Evolutionary conservation across 306 rosid genomes (phyloP).

Genomic region (Corylus avellana): DNA sequence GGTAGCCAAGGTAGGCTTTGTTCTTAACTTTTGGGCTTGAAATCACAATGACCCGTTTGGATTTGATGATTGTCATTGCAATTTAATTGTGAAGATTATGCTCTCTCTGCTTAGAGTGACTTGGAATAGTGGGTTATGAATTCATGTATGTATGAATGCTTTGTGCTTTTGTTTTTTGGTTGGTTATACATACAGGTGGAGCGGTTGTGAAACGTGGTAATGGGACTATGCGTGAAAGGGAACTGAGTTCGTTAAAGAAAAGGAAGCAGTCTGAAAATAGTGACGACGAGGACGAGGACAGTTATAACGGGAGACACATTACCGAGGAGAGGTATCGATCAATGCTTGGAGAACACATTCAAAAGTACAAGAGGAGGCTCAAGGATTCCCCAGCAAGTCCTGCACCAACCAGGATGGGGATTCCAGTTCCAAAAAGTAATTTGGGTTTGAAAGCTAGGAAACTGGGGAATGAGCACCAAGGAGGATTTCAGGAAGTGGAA

Average conservation of each 20-base stretch:
- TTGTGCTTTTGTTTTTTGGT: constrained; percentile 33
- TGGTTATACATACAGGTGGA: constrained; percentile 55
- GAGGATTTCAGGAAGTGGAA: constrained; percentile 61
- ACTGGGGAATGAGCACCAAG: constrained; percentile 56
- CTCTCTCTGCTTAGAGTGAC: neutral
- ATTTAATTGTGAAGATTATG: constrained; percentile 6
- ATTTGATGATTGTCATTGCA: constrained; percentile 19
- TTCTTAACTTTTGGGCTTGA: constrained; percentile 9
- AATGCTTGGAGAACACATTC: constrained; percentile 95
- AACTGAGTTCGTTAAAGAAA: constrained; percentile 54
- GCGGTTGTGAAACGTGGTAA: constrained; percentile 50
- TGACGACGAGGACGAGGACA: constrained; percentile 66
- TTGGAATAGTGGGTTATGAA: constrained; percentile 2
- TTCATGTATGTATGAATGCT: constrained; percentile 21
- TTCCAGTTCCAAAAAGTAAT: constrained; percentile 47
- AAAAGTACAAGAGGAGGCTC: constrained; percentile 82
- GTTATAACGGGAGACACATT: constrained; percentile 50
- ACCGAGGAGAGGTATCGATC: constrained; percentile 85
- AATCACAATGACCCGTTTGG: constrained; percentile 24
- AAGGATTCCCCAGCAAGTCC: constrained; percentile 70
- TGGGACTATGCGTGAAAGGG: constrained; percentile 62
- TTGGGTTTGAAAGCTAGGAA: constrained; percentile 58
- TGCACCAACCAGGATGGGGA: constrained; percentile 46
- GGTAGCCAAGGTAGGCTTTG: constrained; percentile 73
- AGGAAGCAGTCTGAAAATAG: constrained; percentile 64